Evolutionary conservation across 805 yeast species (phyloP).

Genomic region (Kodamaea restingae): DNA sequence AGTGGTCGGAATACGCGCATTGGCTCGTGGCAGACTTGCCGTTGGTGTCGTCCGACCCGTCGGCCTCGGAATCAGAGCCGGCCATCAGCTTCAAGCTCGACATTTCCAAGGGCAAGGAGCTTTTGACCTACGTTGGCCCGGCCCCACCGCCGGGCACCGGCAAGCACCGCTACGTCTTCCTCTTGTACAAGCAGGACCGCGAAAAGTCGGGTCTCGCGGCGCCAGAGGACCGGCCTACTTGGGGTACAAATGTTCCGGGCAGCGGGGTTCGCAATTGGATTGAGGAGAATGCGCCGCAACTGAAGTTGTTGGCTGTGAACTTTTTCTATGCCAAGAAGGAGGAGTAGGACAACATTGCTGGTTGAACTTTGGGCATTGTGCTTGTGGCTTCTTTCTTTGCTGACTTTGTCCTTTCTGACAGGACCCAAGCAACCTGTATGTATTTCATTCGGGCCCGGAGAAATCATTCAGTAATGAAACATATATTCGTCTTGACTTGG

Average conservation of each 20-base stretch:
- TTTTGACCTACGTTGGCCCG: constrained; percentile 70
- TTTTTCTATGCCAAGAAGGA: constrained; percentile 76
- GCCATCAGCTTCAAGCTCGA: constrained; percentile 27
- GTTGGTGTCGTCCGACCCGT: constrained; percentile 32
- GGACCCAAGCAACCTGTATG: too few relatives aligned
- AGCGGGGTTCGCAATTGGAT: constrained; percentile 78
- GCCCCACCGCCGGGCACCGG: constrained; percentile 89
- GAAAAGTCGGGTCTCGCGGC: constrained; percentile 38
- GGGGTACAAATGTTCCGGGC: constrained; percentile 87
- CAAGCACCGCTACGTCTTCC: constrained; percentile 78
- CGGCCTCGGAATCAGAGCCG: constrained; percentile 26
- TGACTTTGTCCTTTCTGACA: too few relatives aligned
- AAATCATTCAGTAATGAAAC: too few relatives aligned
- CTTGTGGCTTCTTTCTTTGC: too few relatives aligned
- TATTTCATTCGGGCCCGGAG: too few relatives aligned
- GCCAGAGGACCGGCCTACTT: constrained; percentile 52
- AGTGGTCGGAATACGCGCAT: constrained; percentile 87
- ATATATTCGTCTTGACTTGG: too few relatives aligned
- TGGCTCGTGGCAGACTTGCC: constrained; percentile 57
- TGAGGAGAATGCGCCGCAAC: constrained; percentile 48
- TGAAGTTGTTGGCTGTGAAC: constrained; percentile 67
- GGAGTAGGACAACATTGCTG: too few relatives aligned
- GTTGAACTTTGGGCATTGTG: too few relatives aligned
- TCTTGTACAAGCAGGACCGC: constrained; percentile 66
- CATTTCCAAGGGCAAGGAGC: constrained; percentile 32